Conservation (phyloP, 768 basidiomycete species). For the Leucocoprinus birnbaumii region DNA sequence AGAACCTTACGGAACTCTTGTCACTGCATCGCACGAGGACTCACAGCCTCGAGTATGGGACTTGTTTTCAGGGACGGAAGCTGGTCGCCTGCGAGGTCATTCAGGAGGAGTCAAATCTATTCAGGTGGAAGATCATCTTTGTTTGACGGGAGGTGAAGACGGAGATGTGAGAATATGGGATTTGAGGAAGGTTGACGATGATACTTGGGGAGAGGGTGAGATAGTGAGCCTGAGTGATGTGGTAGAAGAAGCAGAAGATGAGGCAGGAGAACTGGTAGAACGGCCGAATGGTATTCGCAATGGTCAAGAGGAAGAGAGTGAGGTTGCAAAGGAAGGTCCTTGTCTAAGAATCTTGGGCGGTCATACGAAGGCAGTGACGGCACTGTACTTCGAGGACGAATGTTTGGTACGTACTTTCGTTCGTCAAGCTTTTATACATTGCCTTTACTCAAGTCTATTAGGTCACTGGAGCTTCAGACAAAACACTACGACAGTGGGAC, state of each 20-base stretch:
- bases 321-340: conserved; percentile 44
- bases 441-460: conserved; percentile 28
- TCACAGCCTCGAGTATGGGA: conserved; percentile 93
- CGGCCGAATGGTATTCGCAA: conserved; percentile 38
- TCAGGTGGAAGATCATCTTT: conserved; percentile 90
- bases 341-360: conserved; percentile 83
- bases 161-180: conserved; percentile 90
- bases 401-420: conserved; percentile 63
- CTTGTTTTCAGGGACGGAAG: conserved; percentile 82
- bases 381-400: conserved; percentile 93
- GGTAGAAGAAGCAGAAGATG: conserved; percentile 61
- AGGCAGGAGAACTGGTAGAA: conserved; percentile 36
- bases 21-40: conserved; percentile 85
- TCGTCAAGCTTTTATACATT: background rate
- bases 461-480: conserved; percentile 98
- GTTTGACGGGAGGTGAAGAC: conserved; percentile 89
- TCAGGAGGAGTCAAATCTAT: conserved; percentile 79
- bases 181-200: conserved; percentile 77
- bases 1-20: conserved; percentile 93
- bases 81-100: conserved; percentile 84
- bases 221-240: conserved; percentile 61
- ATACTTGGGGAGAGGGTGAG: conserved; percentile 52
- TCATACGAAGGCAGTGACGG: conserved; percentile 89
- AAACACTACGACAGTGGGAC: conserved; percentile 98
- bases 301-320: conserved; percentile 26